A percentile compares a stretch with the other conserved stretches of the same genome.
These are phyloP conservation scores for Apiospora phragmitis DNA, from an alignment of 2,329 filamentous ascomycete genomes.

Conservation along the genomic window DNA sequence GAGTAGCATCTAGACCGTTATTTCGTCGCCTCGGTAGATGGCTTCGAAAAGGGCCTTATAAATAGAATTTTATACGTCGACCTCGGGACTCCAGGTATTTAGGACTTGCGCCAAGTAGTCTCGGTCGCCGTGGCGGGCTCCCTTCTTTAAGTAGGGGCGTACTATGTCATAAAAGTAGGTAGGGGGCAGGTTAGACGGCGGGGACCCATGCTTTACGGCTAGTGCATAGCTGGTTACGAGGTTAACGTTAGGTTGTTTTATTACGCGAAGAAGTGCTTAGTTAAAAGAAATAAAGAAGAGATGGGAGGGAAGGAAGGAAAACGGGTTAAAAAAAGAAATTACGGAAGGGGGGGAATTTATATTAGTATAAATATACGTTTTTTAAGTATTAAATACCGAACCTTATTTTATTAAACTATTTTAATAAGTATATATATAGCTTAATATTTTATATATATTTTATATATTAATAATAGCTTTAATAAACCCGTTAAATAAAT, in stretches of 20 bases:
- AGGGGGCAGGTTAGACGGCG: background rate
- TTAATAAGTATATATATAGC: background rate
- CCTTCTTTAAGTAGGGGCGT: background rate
- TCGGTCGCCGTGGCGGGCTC: background rate
- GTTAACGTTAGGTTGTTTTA: background rate
- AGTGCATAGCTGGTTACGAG: background rate
- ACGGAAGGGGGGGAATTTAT: background rate
- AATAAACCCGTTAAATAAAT: background rate
- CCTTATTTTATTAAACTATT: background rate
- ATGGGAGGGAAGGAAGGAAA: background rate
- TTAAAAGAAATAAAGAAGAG: background rate
- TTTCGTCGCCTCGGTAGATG: constrained; percentile 3
- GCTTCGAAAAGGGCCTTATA: background rate
- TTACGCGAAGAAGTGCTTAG: background rate
- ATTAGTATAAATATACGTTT: background rate
- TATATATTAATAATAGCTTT: background rate
- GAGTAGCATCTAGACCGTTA: background rate
- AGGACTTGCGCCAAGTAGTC: background rate
- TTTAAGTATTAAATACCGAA: background rate
- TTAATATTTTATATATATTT: background rate
- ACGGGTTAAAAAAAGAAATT: background rate
- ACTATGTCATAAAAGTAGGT: background rate
- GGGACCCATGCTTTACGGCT: background rate
- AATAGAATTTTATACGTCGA: background rate
- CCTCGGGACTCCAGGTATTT: background rate